These are phyloP conservation scores for Peziza echinospora DNA, from an alignment of 495 filamentous ascomycete species.

Conservation along the genomic window DNA sequence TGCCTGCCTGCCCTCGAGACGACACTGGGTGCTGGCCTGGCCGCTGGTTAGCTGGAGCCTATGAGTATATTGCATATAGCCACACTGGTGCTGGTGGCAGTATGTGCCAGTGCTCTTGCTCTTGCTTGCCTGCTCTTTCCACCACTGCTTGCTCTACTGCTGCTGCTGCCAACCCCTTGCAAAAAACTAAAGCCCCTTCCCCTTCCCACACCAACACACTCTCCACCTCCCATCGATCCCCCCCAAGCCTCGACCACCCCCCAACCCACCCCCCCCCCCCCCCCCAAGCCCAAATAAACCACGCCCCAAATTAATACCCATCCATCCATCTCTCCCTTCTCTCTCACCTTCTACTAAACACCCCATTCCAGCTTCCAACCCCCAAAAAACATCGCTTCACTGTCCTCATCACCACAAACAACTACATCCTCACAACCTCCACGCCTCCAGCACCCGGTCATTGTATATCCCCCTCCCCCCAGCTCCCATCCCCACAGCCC, in stretches of 20 bases:
- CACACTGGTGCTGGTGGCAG: too few species aligned
- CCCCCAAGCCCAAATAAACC: conserved; percentile 1
- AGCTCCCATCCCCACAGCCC: too few species aligned
- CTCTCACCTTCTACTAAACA: conserved; percentile 1
- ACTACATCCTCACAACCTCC: neutral
- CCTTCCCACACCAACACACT: neutral
- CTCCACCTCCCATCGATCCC: neutral
- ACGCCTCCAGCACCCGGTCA: too few species aligned
- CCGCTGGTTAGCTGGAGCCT: too few species aligned
- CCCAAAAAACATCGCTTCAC: neutral
- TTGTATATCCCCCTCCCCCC: neutral
- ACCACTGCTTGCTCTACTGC: neutral
- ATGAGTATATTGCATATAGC: too few species aligned
- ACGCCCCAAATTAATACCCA: conserved; percentile 1
- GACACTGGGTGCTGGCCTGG: too few species aligned
- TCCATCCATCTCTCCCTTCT: conserved; percentile 11
- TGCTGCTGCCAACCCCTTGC: neutral
- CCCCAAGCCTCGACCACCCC: neutral
- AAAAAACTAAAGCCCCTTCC: conserved; percentile 1
- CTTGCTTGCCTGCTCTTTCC: conserved; percentile 1
- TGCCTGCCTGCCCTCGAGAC: too few species aligned
- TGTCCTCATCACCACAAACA: neutral
- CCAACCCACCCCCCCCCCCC: conserved; percentile 8
- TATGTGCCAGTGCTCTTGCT: too few species aligned
- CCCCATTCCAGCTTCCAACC: neutral